Evolutionary conservation across 192 early-diverging fungal species (phyloP), one percentile per base, ranked within the genome.

Genomic region (Chytriomyces sp.): DNA sequence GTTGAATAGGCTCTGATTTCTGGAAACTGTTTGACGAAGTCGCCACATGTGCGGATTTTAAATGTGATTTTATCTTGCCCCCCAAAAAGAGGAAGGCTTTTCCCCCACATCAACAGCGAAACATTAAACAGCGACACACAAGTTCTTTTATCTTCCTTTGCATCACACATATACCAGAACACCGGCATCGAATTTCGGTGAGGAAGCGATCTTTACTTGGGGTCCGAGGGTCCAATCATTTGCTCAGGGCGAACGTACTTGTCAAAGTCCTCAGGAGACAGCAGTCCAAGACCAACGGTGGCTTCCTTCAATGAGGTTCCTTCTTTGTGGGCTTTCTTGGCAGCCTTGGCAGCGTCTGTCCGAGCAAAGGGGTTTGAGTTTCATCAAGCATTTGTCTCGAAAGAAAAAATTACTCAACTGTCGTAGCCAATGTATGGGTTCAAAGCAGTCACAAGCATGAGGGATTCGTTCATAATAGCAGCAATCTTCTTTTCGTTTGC

Each of bases 361-460:
- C 35, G 44, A 61, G 20, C 28, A 61, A 11, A 72, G 20, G 13
- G 59, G 49, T 16, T 20, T 26, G 26, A 23, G 18, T 20, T 43
- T 72, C 0, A 8, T 6, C 16, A 71, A 7, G 50, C 18, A 50
- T 7, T 16, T 69, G 23, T 61, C 7, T 50, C 13, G 45, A 10
- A 57, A 79, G 13, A 20, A 78, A 16, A 16, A 69, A 69, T 47
- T 5, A 64, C 80, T 10, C 65, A 64, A 82, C 76, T 86, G 64
- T 88, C 87, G 63, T 89, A 89, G 8, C 96, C 98, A 86, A 99
- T 98, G 80, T 98, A 87, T 45, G 95, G 95, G 90, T 99, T 99
- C 50, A 99, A 88, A 20, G 98, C 97, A 68, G 98, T 99, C 63
- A 99, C 98, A 77, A 99, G 90, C 98, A 98, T 98, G 67, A 98